Evolutionary conservation across 2,329 filamentous ascomycete species (phyloP), one percentile per base, ranked within the genome.

Genomic region (Penicillium expansum): DNA sequence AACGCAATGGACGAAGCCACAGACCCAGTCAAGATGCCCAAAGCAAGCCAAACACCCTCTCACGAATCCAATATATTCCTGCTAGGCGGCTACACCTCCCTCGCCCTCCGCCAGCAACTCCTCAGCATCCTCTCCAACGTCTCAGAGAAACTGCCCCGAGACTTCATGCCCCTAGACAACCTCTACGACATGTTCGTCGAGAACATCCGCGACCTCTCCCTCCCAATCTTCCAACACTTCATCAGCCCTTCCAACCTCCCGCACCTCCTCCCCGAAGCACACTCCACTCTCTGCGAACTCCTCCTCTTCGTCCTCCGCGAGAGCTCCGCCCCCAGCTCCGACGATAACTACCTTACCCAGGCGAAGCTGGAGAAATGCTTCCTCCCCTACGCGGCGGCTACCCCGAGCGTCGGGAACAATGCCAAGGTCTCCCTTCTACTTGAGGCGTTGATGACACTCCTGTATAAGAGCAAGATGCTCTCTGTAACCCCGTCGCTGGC

Each of bases 401-500:
- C 81, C 0, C 77, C 82, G 14, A 80, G 79, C 7, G 72, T 82
- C 0, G 81, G 84, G 20, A 88, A 91, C 60, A 92, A 94, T 64
- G 86, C 87, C 29, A 89, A 89, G 69, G 79, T 92, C 37, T 86
- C 87, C 2, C 73, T 92, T 10, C 71, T 89, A 30, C 75, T 91
- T 0, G 90, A 93, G 73, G 80, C 79, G 2, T 72, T 91, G 48
- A 67, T 90, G 30, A 80, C 86, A 44, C 74, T 86, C 7, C 71
- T 86, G 29, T 74, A 70, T 13, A 69, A 67, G 14, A 66, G 67
- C 32, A 69, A 71, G 1, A 62, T 70, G 64, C 41, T 77, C 68
- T 58, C 57, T 22, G 51, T 73, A 60, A 75, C 66, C 4, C 66
- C 67, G 1, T 62, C 61, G 6, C 61, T 87, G 16, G 73, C 74